Conservation (phyloP, 257 asterid species). For the Lavandula angustifolia region DNA sequence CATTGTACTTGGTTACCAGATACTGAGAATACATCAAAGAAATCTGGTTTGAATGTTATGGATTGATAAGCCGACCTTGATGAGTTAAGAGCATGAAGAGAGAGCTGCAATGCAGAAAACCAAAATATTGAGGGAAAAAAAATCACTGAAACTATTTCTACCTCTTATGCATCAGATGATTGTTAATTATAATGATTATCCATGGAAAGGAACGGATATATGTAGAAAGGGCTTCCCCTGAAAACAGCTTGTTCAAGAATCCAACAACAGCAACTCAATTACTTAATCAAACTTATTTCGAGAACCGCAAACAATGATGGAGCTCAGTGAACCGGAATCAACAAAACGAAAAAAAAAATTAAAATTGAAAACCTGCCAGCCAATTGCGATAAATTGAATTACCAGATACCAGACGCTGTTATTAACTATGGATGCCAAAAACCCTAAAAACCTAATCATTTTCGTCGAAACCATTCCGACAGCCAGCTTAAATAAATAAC, state of each 20-base stretch:
- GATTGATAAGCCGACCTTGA: conserved; percentile 92
- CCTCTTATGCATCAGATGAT: not conserved
- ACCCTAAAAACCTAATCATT: conserved; percentile 31
- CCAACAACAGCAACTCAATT: not conserved
- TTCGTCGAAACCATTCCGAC: not conserved
- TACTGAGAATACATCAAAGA: conserved; percentile 68
- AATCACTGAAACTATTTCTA: not conserved
- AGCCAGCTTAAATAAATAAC: not conserved
- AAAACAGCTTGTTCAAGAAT: conserved; percentile 15
- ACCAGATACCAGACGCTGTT: not conserved
- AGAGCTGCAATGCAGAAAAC: conserved; percentile 54
- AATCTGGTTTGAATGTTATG: conserved; percentile 71
- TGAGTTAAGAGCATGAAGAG: conserved; percentile 72
- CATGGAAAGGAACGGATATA: not conserved
- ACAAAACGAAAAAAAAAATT: conserved; percentile 9
- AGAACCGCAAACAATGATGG: conserved; percentile 16
- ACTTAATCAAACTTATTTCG: not conserved
- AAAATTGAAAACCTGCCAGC: not conserved
- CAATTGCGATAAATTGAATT: conserved; percentile 6
- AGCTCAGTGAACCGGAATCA: not conserved
- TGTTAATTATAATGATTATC: not conserved
- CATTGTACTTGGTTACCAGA: conserved; percentile 63
- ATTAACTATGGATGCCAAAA: not conserved
- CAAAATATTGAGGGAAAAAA: not conserved
- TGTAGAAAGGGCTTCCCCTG: not conserved